Conservation (phyloP, 2,329 filamentous ascomycete species). For the Laburnicola sp. region DNA sequence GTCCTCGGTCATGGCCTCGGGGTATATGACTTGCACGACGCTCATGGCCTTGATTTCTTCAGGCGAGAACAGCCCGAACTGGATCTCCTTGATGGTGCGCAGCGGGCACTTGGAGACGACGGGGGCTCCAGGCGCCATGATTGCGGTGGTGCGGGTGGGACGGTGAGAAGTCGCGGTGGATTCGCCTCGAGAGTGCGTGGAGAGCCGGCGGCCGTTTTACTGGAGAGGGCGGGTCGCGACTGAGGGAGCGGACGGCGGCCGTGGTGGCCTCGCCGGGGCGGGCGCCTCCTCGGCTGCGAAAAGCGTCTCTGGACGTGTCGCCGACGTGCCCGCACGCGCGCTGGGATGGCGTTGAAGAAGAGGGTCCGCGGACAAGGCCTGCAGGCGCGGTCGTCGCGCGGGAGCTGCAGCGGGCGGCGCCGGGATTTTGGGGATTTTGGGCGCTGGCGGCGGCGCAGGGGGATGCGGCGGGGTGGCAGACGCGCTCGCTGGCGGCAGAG, state of each 20-base stretch:
- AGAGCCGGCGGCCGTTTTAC: slow-evolving; percentile 14
- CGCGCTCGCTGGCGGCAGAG: slow-evolving; percentile 41
- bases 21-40: slow-evolving; percentile 92
- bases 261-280: slow-evolving; percentile 32
- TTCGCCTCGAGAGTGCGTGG: background rate
- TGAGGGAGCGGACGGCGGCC: slow-evolving; percentile 23
- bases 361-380: slow-evolving; percentile 33
- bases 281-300: slow-evolving; percentile 30
- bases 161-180: background rate
- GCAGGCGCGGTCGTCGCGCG: slow-evolving; percentile 34
- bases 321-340: slow-evolving; percentile 40
- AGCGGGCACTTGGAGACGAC: slow-evolving; percentile 69
- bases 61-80: slow-evolving; percentile 95
- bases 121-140: slow-evolving; percentile 88
- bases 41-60: slow-evolving; percentile 99
- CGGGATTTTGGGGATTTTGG: slow-evolving; percentile 24
- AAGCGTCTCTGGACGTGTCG: slow-evolving; percentile 14
- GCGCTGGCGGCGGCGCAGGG: slow-evolving; percentile 32
- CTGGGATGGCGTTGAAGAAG: slow-evolving; percentile 35
- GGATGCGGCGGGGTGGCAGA: slow-evolving; percentile 28
- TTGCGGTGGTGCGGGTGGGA: slow-evolving; percentile 24
- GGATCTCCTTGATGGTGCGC: slow-evolving; percentile 98
- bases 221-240: slow-evolving; percentile 16
- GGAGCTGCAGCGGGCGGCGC: slow-evolving; percentile 28
- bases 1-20: slow-evolving; percentile 99